Evolutionary conservation across 1,284 basidiomycete species (phyloP).

Genomic region (Tetrapyrgos nigripes): DNA sequence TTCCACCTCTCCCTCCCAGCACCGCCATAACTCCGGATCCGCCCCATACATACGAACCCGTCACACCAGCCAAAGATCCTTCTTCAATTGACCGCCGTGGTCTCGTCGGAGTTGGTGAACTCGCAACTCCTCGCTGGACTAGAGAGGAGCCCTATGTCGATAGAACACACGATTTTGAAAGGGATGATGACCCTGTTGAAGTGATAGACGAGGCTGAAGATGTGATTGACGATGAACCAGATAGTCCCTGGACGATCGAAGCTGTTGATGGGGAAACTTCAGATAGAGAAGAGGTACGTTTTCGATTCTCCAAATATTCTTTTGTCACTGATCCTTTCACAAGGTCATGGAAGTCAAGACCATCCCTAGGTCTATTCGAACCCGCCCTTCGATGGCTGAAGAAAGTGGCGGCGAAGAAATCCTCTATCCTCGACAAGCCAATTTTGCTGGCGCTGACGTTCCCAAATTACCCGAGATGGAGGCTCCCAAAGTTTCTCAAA

Average conservation of each 20-base stretch:
- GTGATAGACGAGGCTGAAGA: slow-evolving; percentile 45
- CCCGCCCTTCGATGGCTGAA: slow-evolving; percentile 68
- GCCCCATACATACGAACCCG: slow-evolving; percentile 50
- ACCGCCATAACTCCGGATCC: slow-evolving; percentile 44
- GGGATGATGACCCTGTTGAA: slow-evolving; percentile 41
- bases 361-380: slow-evolving; percentile 55
- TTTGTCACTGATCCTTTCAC: slow-evolving; percentile 22
- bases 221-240: slow-evolving; percentile 51
- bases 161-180: slow-evolving; percentile 41
- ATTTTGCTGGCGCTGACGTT: slow-evolving; percentile 19
- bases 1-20: slow-evolving; percentile 53
- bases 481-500: slow-evolving; percentile 12
- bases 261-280: slow-evolving; percentile 80
- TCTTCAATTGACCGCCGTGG: slow-evolving; percentile 86
- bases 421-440: slow-evolving; percentile 73
- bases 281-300: slow-evolving; percentile 67
- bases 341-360: slow-evolving; percentile 41
- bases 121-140: slow-evolving; percentile 96
- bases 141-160: slow-evolving; percentile 46
- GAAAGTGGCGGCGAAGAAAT: slow-evolving; percentile 87
- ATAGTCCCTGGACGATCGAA: slow-evolving; percentile 88
- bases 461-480: slow-evolving; percentile 15
- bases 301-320: slow-evolving; percentile 20
- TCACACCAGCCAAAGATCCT: slow-evolving; percentile 81
- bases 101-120: slow-evolving; percentile 93